Conservation (phyloP, 257 asterid genomes). For the Scutellaria barbata region DNA sequence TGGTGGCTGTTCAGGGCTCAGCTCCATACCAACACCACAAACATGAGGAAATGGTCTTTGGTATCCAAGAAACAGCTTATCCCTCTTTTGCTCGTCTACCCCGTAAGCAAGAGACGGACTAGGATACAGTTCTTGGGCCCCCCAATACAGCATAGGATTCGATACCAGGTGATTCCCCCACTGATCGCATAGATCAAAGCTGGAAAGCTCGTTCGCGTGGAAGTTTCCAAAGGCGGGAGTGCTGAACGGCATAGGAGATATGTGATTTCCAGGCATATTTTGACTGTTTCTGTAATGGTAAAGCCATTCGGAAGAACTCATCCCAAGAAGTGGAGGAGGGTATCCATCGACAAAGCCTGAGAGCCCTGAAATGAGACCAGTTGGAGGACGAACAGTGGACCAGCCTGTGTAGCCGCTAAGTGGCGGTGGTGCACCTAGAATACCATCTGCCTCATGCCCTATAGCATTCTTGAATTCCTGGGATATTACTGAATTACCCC, state of each 20-base stretch:
- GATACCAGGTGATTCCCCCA: constrained; percentile 74
- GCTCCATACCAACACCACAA: constrained; percentile 54
- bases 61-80: constrained; percentile 50
- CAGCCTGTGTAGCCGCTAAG: constrained; percentile 40
- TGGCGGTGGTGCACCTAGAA: constrained; percentile 81
- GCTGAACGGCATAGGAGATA: constrained; percentile 49
- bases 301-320: constrained; percentile 97
- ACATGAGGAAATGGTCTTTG: constrained; percentile 61
- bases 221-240: constrained; percentile 48
- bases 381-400: constrained; percentile 40
- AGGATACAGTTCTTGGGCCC: constrained; percentile 49
- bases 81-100: constrained; percentile 48
- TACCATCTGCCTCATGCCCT: constrained; percentile 60
- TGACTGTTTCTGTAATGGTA: constrained; percentile 80
- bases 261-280: constrained; percentile 44
- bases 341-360: constrained; percentile 58
- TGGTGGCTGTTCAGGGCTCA: constrained; percentile 58
- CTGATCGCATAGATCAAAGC: constrained; percentile 63
- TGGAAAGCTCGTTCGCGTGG: constrained; percentile 44
- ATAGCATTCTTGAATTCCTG: constrained; percentile 36
- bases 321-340: constrained; percentile 66
- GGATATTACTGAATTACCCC: constrained; percentile 40
- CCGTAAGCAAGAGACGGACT: constrained; percentile 48
- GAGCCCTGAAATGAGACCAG: constrained; percentile 45
- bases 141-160: constrained; percentile 55